Base-by-base conservation (phyloP, 2,329 filamentous ascomycete species). In the Epichloe bromicola region DNA sequence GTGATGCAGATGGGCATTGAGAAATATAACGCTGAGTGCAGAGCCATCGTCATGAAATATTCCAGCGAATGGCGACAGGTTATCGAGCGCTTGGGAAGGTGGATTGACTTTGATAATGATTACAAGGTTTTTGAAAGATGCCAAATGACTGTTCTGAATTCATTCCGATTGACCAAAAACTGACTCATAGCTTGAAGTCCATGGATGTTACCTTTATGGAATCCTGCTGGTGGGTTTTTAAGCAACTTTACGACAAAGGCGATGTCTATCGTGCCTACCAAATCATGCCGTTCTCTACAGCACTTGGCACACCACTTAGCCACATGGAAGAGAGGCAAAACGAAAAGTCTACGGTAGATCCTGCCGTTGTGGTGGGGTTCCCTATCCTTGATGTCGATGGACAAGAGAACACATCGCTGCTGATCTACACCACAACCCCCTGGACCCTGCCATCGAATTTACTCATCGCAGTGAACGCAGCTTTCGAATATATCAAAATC, bases 21-120 rank as follows among this genome's bases (percentile, higher is more conserved):
- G 55, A 83, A 84, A 61, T 95, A 94, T 72, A 95, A 94, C 65
- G 81, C 78, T 54, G 85, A 93, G 70, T 95, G 88, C 68, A 78
- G 82, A 56, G 81, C 85, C 55, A 93, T 94, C 66, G 88, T 94
- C 57, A 91, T 94, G 86, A 79, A 83, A 63, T 94, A 83, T 65
- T 80, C 86, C 8, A 69, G 74, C 14, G 88, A 94, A 63, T 95
- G 88, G 88, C 79, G 86, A 61, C 71, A 80, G 56, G 91, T 85
- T 40, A 85, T 88, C 60, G 82, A 85, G 51, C 70, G 84, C 52
- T 64, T 88, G 46, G 85, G 84, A 46, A 75, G 85, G 52, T 88
- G 85, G 85, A 85, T 88, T 59, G 85, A 88, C 66, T 87, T 88
- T 60, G 84, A 88, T 63, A 84, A 85, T 58, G 84, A 88, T 62